Conservation (phyloP, 192 early-diverging fungal genomes). For the Chytriomyces sp. region DNA sequence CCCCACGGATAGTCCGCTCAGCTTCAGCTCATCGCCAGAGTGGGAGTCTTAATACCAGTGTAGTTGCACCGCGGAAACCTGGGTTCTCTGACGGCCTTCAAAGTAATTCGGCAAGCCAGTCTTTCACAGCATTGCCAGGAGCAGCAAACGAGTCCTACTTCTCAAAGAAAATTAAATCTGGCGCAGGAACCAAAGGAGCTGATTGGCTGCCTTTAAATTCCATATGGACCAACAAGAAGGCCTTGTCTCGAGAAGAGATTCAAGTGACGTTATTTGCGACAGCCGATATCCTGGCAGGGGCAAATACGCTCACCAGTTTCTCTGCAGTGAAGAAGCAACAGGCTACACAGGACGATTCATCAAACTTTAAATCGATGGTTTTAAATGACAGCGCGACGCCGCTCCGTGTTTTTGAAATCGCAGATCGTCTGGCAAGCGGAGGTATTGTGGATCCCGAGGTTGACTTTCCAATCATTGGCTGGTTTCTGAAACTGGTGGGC, state of each 20-base stretch:
- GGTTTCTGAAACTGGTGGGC: conserved; percentile 19
- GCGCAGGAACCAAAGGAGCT: background rate
- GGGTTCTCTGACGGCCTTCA: background rate
- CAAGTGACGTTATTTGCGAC: conserved; percentile 22
- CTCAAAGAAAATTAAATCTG: background rate
- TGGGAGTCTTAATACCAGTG: too few species aligned
- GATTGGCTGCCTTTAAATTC: conserved; percentile 18
- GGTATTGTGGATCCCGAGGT: conserved; percentile 11
- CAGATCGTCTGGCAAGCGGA: conserved; percentile 16
- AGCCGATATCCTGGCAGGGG: conserved; percentile 11
- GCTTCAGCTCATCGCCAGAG: background rate
- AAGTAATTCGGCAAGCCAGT: background rate
- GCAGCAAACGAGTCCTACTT: background rate
- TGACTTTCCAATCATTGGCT: conserved; percentile 21
- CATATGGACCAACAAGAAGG: conserved; percentile 17
- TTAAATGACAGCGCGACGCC: conserved; percentile 9
- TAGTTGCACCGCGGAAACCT: background rate
- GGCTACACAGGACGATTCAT: conserved; percentile 13
- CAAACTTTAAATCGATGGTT: conserved; percentile 5
- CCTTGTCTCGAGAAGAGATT: conserved; percentile 19
- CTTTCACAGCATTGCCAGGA: background rate
- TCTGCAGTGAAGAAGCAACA: conserved; percentile 9
- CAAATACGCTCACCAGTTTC: conserved; percentile 14
- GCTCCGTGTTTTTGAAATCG: conserved; percentile 23
- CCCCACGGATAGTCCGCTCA: background rate